phyloP scores from a whole-genome alignment of 1,284 basidiomycete genomes.

The Coriolopsis trogii region DNA sequence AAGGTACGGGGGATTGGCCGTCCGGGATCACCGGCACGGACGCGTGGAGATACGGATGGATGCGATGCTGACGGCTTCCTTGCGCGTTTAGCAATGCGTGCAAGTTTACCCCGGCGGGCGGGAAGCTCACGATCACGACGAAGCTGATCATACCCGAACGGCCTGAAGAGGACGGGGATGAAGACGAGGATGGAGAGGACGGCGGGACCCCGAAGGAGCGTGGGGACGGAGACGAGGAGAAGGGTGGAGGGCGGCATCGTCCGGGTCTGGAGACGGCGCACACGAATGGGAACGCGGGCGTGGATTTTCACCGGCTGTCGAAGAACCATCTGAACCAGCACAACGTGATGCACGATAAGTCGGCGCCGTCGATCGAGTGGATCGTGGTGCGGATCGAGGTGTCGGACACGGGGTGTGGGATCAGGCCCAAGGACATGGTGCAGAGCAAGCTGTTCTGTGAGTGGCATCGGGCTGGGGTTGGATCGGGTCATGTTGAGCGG shows the following conservation, averaged over 20 bases:
- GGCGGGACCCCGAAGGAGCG: not conserved
- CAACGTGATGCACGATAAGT: conserved; percentile 43
- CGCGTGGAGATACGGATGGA: not conserved
- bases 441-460: conserved; percentile 78
- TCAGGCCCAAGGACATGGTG: conserved; percentile 71
- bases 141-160: conserved; percentile 51
- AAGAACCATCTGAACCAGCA: conserved; percentile 51
- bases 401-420: conserved; percentile 80
- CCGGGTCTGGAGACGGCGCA: conserved; percentile 4
- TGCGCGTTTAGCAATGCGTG: conserved; percentile 59
- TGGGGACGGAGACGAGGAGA: not conserved
- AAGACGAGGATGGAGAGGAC: conserved; percentile 3
- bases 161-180: conserved; percentile 2
- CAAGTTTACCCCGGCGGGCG: conserved; percentile 81
- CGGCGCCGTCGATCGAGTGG: conserved; percentile 45
- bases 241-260: not conserved
- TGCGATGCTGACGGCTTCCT: not conserved
- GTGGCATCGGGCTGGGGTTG: conserved; percentile 29
- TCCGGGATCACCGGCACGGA: no score
- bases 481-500: not conserved
- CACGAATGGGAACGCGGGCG: conserved; percentile 4
- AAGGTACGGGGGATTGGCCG: no score
- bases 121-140: conserved; percentile 64
- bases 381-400: conserved; percentile 84
- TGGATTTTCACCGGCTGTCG: conserved; percentile 39